Conservation (phyloP, 225 moss, liverwort and hornwort genomes). For the Anthoceros angustus region DNA sequence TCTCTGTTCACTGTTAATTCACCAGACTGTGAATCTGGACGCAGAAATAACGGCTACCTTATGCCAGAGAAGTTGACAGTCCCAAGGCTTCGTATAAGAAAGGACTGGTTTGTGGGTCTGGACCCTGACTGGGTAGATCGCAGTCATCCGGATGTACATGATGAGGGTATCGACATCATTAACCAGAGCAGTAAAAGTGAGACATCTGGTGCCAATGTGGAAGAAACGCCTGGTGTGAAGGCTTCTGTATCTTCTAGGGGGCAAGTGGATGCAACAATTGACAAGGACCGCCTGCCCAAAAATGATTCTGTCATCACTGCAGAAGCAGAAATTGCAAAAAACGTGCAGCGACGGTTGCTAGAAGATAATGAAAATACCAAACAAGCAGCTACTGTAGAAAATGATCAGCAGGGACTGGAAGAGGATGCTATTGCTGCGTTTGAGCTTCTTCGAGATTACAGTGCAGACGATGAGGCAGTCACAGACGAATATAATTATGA, state of each 20-base stretch:
- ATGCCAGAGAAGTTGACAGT: conserved; percentile 65
- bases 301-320: neutral
- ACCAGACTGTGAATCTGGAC: conserved; percentile 9
- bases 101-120: conserved; percentile 81
- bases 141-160: conserved; percentile 67
- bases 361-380: conserved; percentile 13
- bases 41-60: conserved; percentile 61
- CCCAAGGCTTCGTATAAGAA: conserved; percentile 60
- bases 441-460: conserved; percentile 44
- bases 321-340: conserved; percentile 3
- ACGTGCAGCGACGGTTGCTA: conserved; percentile 30
- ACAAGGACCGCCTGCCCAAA: neutral
- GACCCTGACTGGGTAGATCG: conserved; percentile 74
- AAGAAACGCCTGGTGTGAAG: neutral
- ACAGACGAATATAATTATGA: conserved; percentile 89
- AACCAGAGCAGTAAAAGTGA: too few species aligned
- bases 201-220: neutral
- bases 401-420: conserved; percentile 50
- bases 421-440: conserved; percentile 63
- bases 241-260: neutral
- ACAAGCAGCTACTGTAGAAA: conserved; percentile 39
- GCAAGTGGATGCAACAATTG: conserved; percentile 3
- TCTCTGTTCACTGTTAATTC: too few species aligned
- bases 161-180: conserved; percentile 22
- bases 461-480: conserved; percentile 58